Evolutionary conservation across 116 monocot genomes (phyloP).

Genomic region (Zostera marina): DNA sequence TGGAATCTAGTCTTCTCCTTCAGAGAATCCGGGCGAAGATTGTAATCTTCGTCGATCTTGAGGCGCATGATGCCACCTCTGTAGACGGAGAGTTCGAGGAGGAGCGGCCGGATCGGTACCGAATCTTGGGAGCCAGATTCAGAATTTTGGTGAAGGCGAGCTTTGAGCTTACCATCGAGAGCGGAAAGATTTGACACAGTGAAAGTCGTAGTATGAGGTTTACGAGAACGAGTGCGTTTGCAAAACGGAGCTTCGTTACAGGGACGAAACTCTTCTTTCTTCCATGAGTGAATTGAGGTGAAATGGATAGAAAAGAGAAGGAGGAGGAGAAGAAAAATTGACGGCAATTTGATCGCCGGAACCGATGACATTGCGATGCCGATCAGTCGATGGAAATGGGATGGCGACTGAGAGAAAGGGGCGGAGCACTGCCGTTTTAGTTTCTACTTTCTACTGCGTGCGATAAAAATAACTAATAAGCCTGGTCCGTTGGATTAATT

Average conservation of each 20-base stretch:
- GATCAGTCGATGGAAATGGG: too few species aligned
- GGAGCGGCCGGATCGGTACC: conserved; percentile 17
- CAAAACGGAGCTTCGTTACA: conserved; percentile 96
- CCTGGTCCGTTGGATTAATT: too few species aligned
- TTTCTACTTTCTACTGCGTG: too few species aligned
- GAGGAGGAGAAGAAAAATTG: conserved; percentile 14
- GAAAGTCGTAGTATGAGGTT: conserved; percentile 48
- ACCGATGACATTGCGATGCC: neutral
- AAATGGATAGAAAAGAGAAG: conserved; percentile 15
- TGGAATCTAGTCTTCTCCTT: conserved; percentile 45
- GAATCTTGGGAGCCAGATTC: neutral
- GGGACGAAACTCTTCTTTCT: conserved; percentile 91
- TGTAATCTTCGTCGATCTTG: conserved; percentile 56
- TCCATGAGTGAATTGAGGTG: conserved; percentile 40
- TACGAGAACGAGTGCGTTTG: conserved; percentile 61
- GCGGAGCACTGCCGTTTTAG: too few species aligned
- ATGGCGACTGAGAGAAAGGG: too few species aligned
- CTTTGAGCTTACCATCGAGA: conserved; percentile 48
- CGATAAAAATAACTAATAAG: too few species aligned
- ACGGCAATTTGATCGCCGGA: neutral
- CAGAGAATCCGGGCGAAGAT: conserved; percentile 3
- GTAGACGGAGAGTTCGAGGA: conserved; percentile 69
- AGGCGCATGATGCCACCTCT: conserved; percentile 54
- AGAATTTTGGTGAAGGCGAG: conserved; percentile 22
- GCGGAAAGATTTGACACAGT: conserved; percentile 28